Conservation (phyloP, 2,329 filamentous ascomycete genomes). For the Apiospora arundinis region DNA sequence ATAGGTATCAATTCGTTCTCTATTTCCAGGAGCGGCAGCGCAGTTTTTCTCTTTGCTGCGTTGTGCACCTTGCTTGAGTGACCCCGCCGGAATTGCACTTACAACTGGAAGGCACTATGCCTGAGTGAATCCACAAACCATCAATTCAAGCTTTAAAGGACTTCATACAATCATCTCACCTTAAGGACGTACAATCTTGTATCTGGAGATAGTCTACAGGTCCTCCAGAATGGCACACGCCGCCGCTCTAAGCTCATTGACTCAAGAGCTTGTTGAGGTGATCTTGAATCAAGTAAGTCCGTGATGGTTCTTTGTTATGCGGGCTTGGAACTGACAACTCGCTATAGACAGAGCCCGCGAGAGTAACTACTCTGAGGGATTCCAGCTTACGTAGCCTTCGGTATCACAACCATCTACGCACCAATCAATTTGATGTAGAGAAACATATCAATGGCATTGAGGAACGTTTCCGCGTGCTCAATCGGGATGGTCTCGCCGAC, state of each 20-base stretch:
- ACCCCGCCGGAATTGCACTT: not conserved
- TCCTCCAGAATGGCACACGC: slow-evolving; percentile 69
- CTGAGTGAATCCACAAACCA: not conserved
- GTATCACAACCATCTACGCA: slow-evolving; percentile 65
- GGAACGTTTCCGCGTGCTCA: slow-evolving; percentile 84
- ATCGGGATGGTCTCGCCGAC: slow-evolving; percentile 80
- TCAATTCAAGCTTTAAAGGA: not conserved
- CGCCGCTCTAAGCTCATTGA: slow-evolving; percentile 67
- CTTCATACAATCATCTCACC: not conserved
- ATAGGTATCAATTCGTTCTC: not conserved
- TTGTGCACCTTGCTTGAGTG: not conserved
- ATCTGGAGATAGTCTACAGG: not conserved
- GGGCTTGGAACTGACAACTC: slow-evolving; percentile 33
- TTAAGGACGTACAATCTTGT: not conserved
- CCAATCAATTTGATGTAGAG: slow-evolving; percentile 77
- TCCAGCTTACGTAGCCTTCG: slow-evolving; percentile 58
- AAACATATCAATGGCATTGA: slow-evolving; percentile 73
- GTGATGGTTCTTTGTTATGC: not conserved
- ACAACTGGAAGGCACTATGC: not conserved
- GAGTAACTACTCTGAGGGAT: slow-evolving; percentile 55
- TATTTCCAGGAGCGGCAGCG: too few relatives aligned
- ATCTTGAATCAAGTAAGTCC: slow-evolving; percentile 49
- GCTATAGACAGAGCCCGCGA: slow-evolving; percentile 39
- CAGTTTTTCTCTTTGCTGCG: too few relatives aligned
- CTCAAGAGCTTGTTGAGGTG: slow-evolving; percentile 72